Evolutionary conservation across 768 basidiomycete genomes (phyloP), one percentile per base, ranked within the genome.

Genomic region (Mycena chlorophos): DNA sequence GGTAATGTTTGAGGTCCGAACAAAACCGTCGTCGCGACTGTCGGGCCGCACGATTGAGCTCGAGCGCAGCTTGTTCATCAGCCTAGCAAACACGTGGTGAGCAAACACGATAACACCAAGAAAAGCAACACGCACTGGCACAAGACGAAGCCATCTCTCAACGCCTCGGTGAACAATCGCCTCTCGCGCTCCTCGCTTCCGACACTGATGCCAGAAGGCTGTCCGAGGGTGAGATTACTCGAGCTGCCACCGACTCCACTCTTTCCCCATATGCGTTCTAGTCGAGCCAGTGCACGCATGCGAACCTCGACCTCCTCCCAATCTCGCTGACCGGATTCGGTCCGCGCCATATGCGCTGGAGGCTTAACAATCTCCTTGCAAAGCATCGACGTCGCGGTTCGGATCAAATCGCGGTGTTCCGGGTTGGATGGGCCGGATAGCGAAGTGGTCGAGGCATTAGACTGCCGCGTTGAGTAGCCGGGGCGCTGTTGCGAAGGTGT

Each of bases 91-190:
- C 23, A 28, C 31, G 14, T 47, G 28, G 51, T 62, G 34, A 63
- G 55, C 51, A 49, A 50, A 64, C 52, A 63, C 57, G 63, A 42
- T 64, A 52, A 67, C 38, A 60, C 49, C 61, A 51, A 31, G 22
- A 46, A 19, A 54, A 48, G 37, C 49, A 43, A 53, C 61, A 85
- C 93, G 74, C 66, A 95, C 94, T 91, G 87, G 84, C 94, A 94
- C 22, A 96, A 78, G 20, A 95, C 82, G 69, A 86, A 88, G 1
- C 94, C 94, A 73, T 96, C 94, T 63, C 84, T 73, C 52, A 95
- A 67, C 0, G 89, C 85, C 51, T 94, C 90, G 29, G 78, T 75
- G 64, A 94, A 96, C 28, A 83, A 68, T 51, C 77, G 78, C 59
- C 87, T 74, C 70, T 94, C 90, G 64, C 86, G 77, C 60, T 92